Conservation (phyloP, 208 protist species). For the Trypanosoma grayi region DNA sequence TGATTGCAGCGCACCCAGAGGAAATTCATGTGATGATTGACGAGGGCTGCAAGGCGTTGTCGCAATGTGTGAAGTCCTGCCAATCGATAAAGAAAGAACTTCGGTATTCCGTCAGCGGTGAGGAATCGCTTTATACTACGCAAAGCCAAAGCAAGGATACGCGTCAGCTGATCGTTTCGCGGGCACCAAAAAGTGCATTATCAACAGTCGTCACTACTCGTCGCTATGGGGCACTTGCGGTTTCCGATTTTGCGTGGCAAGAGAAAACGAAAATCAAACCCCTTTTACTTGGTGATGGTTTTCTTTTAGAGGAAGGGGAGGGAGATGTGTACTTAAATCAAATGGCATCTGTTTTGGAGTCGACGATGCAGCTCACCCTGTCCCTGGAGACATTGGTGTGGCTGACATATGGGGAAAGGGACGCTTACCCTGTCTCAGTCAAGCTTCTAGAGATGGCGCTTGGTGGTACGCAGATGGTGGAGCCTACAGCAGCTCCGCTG, state of each 20-base stretch:
- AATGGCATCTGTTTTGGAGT: constrained; percentile 49
- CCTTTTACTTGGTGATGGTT: constrained; percentile 38
- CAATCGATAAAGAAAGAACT: not conserved
- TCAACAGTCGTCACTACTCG: no score
- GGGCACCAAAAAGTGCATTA: no score
- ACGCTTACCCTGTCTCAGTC: constrained; percentile 26
- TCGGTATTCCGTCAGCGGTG: no score
- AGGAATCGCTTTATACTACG: no score
- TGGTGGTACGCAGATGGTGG: constrained; percentile 19
- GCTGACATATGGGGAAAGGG: constrained; percentile 37
- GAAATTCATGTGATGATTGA: not conserved
- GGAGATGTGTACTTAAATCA: constrained; percentile 39
- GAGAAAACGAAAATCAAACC: constrained; percentile 10
- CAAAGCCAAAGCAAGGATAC: not conserved
- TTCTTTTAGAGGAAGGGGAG: constrained; percentile 45
- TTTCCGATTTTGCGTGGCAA: not conserved
- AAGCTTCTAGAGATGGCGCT: constrained; percentile 34
- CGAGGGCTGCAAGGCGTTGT: constrained; percentile 1
- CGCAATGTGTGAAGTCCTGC: constrained; percentile 12
- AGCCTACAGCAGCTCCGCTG: constrained; percentile 4
- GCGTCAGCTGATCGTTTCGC: not conserved
- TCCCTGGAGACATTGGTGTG: constrained; percentile 56
- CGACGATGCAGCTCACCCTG: constrained; percentile 33
- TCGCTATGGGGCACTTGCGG: not conserved
- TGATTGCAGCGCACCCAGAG: not conserved